Evolutionary conservation across 169 alveolate species (phyloP).

Genomic region (Eimeria falciformis): DNA sequence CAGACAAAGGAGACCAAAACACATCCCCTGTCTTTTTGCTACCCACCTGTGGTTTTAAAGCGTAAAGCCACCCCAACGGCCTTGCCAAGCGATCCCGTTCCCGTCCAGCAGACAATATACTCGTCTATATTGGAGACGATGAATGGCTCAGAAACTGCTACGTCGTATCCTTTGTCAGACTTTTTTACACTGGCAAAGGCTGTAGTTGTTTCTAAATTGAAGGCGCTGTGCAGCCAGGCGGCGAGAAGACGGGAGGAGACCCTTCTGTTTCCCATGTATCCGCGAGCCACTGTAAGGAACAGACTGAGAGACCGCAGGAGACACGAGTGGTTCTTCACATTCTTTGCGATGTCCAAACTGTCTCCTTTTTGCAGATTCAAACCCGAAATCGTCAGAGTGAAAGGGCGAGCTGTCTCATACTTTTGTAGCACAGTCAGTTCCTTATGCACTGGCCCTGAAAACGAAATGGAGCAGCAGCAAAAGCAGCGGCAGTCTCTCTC

Average conservation of each 20-base stretch:
- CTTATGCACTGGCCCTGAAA: neutral
- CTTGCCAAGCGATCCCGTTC: neutral
- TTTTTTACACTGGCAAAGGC: neutral
- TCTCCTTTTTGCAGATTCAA: neutral
- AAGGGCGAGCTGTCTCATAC: neutral
- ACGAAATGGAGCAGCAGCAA: too few relatives aligned
- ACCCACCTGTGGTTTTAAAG: neutral
- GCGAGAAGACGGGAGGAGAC: neutral
- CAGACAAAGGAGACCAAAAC: too few relatives aligned
- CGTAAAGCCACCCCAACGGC: neutral
- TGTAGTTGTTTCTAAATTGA: neutral
- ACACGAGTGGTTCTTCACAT: neutral
- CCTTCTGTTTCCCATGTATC: neutral
- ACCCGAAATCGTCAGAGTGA: neutral
- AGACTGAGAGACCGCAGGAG: neutral
- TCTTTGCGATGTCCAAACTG: neutral
- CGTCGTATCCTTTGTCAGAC: conserved; percentile 7
- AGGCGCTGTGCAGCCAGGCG: neutral
- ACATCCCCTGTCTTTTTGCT: too few relatives aligned
- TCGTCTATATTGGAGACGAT: neutral
- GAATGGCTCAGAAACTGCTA: neutral
- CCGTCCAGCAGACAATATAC: neutral
- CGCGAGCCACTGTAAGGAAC: neutral
- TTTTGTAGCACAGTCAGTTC: neutral
- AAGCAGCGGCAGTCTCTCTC: too few relatives aligned